Conservation (phyloP, 2,329 filamentous ascomycete species). For the Emericellopsis cladophorae region DNA sequence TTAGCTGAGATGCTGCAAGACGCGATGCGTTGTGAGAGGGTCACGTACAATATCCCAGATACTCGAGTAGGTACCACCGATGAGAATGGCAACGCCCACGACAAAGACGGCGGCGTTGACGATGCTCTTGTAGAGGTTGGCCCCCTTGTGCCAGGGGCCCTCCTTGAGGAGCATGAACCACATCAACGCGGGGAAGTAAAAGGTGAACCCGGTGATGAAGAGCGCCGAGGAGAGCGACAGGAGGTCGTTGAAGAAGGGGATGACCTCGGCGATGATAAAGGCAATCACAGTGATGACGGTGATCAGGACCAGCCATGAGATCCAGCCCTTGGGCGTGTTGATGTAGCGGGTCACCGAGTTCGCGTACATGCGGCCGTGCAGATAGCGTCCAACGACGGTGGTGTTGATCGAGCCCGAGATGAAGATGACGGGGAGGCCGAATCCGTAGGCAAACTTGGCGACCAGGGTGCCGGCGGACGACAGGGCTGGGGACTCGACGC, state of each 20-base stretch:
- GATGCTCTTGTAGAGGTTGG: constrained; percentile 13
- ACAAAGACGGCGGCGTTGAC: constrained; percentile 14
- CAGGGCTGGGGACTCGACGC: constrained; percentile 54
- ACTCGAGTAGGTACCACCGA: constrained; percentile 18
- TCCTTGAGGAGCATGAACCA: constrained; percentile 26
- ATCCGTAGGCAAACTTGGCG: constrained; percentile 55
- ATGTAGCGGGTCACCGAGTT: constrained; percentile 29
- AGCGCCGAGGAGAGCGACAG: constrained; percentile 40
- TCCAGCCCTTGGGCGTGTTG: constrained; percentile 34
- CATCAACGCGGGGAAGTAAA: constrained; percentile 28
- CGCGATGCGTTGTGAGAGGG: not conserved
- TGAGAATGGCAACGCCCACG: constrained; percentile 17
- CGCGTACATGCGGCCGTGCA: constrained; percentile 31
- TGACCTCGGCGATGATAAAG: constrained; percentile 60
- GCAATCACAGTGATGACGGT: constrained; percentile 46
- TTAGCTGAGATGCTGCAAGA: too few relatives aligned
- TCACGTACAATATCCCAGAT: constrained; percentile 17
- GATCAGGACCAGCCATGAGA: constrained; percentile 47
- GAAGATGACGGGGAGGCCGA: constrained; percentile 61
- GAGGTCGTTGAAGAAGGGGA: constrained; percentile 60
- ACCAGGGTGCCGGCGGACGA: constrained; percentile 47
- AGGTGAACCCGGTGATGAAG: constrained; percentile 32
- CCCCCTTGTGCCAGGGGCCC: constrained; percentile 14
- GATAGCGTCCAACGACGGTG: constrained; percentile 30
- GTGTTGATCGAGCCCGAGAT: constrained; percentile 62